These are phyloP conservation scores for Microstroma glucosiphilum DNA, from an alignment of 1,284 basidiomycete species.

Conservation along the genomic window DNA sequence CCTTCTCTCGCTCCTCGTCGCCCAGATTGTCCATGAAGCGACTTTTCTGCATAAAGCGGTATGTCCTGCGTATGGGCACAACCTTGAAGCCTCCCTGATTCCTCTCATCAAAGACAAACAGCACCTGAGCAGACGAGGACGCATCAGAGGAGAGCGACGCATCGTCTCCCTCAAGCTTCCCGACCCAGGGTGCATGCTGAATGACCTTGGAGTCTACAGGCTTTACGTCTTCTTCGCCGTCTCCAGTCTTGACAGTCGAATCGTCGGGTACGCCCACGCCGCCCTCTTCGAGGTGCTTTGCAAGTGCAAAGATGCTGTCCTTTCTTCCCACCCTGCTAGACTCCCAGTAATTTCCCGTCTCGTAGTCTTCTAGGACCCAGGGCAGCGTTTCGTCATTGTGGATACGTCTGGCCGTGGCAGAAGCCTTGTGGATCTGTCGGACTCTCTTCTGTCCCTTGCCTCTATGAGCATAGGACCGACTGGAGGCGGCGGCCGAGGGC, in stretches of 20 bases:
- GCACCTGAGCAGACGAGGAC: conserved; percentile 42
- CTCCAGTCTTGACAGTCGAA: conserved; percentile 20
- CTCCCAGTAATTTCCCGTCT: conserved; percentile 47
- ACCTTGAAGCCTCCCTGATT: conserved; percentile 47
- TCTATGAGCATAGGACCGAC: conserved; percentile 15
- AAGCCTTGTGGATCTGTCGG: conserved; percentile 46
- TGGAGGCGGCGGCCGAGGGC: conserved; percentile 25
- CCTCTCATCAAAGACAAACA: conserved; percentile 48
- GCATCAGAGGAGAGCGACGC: conserved; percentile 22
- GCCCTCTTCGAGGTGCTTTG: conserved; percentile 13
- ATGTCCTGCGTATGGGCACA: conserved; percentile 43
- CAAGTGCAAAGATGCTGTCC: conserved; percentile 31
- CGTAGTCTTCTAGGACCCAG: conserved; percentile 49
- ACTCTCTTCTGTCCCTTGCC: conserved; percentile 43
- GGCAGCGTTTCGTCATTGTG: conserved; percentile 46
- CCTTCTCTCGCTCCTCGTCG: conserved; percentile 14
- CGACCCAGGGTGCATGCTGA: conserved; percentile 48
- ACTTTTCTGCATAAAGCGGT: conserved; percentile 48
- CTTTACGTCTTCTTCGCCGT: conserved; percentile 10
- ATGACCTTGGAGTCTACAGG: not conserved
- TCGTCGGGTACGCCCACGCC: conserved; percentile 18
- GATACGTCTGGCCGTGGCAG: conserved; percentile 38
- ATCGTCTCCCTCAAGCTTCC: conserved; percentile 46
- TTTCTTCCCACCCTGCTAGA: conserved; percentile 32
- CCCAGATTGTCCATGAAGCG: conserved; percentile 20